A percentile compares a stretch with the other conserved stretches of the same genome.
Conservation (phyloP, 2,329 filamentous ascomycete genomes). For the Pseudohalonectria lignicola region DNA sequence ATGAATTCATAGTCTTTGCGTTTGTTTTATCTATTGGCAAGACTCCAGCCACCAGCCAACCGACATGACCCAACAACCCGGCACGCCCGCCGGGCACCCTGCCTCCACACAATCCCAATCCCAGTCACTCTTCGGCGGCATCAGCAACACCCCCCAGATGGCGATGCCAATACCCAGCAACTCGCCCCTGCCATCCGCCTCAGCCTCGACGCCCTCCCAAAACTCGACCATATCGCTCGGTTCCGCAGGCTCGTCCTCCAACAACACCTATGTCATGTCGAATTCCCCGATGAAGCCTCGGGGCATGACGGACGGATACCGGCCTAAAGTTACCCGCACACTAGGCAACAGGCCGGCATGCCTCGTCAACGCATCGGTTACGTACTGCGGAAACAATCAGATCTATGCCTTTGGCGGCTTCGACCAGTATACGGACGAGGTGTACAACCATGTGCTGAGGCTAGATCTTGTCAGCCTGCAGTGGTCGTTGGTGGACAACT, state of each 20-base stretch:
- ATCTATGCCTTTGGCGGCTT: constrained; percentile 98
- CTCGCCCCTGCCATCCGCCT: background rate
- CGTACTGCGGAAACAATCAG: constrained; percentile 94
- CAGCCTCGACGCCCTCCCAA: background rate
- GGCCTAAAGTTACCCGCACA: constrained; percentile 71
- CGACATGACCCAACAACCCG: too few species aligned
- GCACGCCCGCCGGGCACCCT: constrained; percentile 1
- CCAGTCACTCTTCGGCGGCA: constrained; percentile 5
- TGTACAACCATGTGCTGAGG: constrained; percentile 93
- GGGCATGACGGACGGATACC: constrained; percentile 61
- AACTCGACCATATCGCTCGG: background rate
- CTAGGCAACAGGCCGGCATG: constrained; percentile 79
- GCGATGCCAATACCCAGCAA: background rate
- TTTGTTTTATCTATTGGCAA: too few species aligned
- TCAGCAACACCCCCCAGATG: background rate
- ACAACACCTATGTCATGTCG: constrained; percentile 85
- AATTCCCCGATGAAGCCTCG: constrained; percentile 65
- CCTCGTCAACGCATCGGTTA: constrained; percentile 94
- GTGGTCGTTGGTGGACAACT: constrained; percentile 96
- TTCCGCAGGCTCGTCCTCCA: constrained; percentile 31
- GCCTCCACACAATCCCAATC: background rate
- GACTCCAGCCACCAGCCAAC: too few species aligned
- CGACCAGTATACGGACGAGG: constrained; percentile 96
- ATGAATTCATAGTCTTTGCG: too few species aligned
- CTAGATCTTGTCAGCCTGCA: constrained; percentile 80